Base-by-base conservation (phyloP, 1,139 yeast species). In the Hyphopichia fennica region DNA sequence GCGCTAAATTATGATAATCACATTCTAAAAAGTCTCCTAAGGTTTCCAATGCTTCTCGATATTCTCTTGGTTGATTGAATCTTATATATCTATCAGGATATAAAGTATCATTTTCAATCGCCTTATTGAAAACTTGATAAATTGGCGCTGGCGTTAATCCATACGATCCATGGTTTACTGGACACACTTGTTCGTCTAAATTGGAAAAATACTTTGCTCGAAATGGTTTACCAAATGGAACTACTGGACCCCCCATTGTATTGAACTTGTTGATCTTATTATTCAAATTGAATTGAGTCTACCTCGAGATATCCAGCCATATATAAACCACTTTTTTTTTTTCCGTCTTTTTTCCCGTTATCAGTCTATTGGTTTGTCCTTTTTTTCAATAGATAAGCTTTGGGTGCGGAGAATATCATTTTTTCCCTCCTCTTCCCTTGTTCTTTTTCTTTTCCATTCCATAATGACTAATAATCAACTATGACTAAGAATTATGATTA, bases 161-260 rank as follows among this genome's bases (percentile, higher is more conserved):
- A 51, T 58, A 79, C 1, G 82, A 73, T 1, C 85, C 85, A 51
- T 80, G 80, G 52, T 80, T 81, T 14, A 79, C 72, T 2, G 76
- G 74, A 2, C 50, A 50, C 1, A 67, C 65, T 3, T 58, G 64
- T 5, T 22, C 29, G 7, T 31, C 39, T 16, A 79, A 56, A 17
- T 47, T 44, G 1, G 67, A 47, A 56, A 80, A 84, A 53, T 78
- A 67, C 43, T 69, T 63, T 11, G 68, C 58, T 43, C 79, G 70
- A 53, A 81, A 73, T 16, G 62, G 56, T 46, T 69, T 72, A 10
- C 89, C 89, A 56, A 83, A 82, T n/a, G 67, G 48, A 2, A 34
- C 37, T 8, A n/a, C 14, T 13, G 41, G 41, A 5, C 13, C 13
- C 28, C n/a, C n/a, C n/a, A n/a, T n/a, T n/a, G 11, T 25, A 10